Evolutionary conservation across 1,139 yeast genomes (phyloP), one percentile per base, ranked within the genome.

Genomic region (Zygotorulaspora mrakii): DNA sequence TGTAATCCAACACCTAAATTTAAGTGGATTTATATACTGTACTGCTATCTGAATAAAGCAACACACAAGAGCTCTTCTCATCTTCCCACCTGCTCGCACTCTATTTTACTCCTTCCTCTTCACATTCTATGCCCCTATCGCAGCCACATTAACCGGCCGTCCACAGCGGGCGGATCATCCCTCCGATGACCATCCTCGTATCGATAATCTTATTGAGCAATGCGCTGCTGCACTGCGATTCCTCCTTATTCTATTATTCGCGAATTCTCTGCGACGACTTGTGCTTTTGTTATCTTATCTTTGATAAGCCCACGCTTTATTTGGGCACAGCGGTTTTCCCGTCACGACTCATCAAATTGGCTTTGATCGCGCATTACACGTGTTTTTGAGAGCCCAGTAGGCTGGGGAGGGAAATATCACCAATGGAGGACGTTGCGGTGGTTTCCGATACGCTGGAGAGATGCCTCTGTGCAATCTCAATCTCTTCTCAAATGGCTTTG

Each of bases 241-340:
- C 13, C 27, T 24, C n/a, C 11, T 24, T 24, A 11, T 24, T 24
- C 13, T 24, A 11, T 24, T 11, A 20, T 28, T 7, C 6, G 18
- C 18, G n/a, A n/a, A n/a, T n/a, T n/a, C n/a, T n/a, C n/a, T n/a
- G n/a, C n/a, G n/a, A n/a, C n/a, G n/a, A n/a, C n/a, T n/a, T n/a
- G n/a, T n/a, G n/a, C n/a, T n/a, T n/a, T n/a, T 16, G 31, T 28
- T 28, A 28, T 28, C 31, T 28, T 28, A 28, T 28, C 31, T 28
- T 14, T 14, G 31, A 28, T 28, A 28, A 28, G 20, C 17, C 9
- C 31, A 11, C 16, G 7, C 8, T 14, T 6, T 14, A 27, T 6
- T 27, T 16, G 21, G 31, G 31, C 31, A 17, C 21, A 16, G 6
- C 13, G 18, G 13, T 17, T 28, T 28, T 17, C 31, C 20, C 31